Evolutionary conservation across 2,329 filamentous ascomycete genomes (phyloP), one percentile per base, ranked within the genome.

Genomic region (Pseudogymnoascus sp.): DNA sequence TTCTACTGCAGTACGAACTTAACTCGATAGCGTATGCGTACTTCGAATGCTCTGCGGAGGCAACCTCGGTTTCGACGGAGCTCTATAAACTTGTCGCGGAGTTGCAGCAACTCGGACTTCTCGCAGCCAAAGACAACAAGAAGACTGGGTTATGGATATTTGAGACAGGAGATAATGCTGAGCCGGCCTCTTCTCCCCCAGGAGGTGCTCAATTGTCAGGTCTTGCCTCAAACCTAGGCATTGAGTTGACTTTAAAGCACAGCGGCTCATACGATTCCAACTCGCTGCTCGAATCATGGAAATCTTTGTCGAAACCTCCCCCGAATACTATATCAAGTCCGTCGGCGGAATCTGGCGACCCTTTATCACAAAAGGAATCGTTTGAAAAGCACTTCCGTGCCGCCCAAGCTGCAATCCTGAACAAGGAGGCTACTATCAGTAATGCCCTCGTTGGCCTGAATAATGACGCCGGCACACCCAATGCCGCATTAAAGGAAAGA

Each of bases 21-120:
- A 64, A 68, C 57, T 67, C 67, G 35, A 71, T 72, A 64, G 64
- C 65, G 37, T 72, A 72, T 62, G 68, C 72, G 63, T 72, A 71
- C 58, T 66, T 68, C 57, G 70, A 71, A 61, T 57, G 62, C 9
- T 63, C 66, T 59, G 22, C 50, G 7, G 33, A 39, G 11, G 8
- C 30, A 63, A 25, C 14, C 50, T 61, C 43, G 63, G 65, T 36
- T 22, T 35, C 30, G 63, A 47, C 35, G 30, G 37, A 20, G 60
- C 64, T n/a, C 66, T 67, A 63, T 67, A 62, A 59, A 62, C 66
- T 58, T 62, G 71, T n/a, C 68, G 70, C 60, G 66, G 63, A 36
- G 60, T 68, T 14, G 71, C 72, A 57, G 61, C 62, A 14, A 38
- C 20, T 58, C 30, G 59, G 59, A 6, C 9, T 30, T 18, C 36